Evolutionary conservation across 495 filamentous ascomycete genomes (phyloP).

Genomic region (Trichocladium uniseriatum): DNA sequence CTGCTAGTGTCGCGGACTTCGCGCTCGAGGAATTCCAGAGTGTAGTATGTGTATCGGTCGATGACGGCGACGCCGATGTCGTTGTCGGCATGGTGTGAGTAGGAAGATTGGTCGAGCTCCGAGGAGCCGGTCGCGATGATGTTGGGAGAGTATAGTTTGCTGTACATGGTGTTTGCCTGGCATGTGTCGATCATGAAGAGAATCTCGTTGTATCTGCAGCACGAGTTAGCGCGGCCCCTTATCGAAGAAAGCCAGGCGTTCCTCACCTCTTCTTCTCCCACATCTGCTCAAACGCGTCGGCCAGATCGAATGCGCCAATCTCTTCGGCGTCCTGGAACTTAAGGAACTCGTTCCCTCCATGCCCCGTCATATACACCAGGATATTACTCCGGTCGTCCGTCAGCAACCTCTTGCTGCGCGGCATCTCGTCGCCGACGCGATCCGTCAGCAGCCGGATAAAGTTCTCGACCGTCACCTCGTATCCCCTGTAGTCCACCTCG

Average conservation of each 20-base stretch:
- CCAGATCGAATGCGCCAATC: slow-evolving; percentile 90
- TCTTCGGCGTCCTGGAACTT: slow-evolving; percentile 99
- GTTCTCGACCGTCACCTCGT: slow-evolving; percentile 98
- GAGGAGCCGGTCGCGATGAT: slow-evolving; percentile 93
- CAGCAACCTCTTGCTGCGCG: slow-evolving; percentile 79
- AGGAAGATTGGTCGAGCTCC: slow-evolving; percentile 87
- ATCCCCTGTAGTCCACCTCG: slow-evolving; percentile 95
- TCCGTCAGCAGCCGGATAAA: slow-evolving; percentile 95
- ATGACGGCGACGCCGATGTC: slow-evolving; percentile 96
- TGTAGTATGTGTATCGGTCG: slow-evolving; percentile 97
- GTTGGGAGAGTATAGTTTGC: slow-evolving; percentile 91
- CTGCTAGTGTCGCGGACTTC: slow-evolving; percentile 72
- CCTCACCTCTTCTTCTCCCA: slow-evolving; percentile 95
- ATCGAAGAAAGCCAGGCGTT: too few relatives aligned
- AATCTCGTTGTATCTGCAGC: slow-evolving; percentile 70
- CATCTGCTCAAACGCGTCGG: slow-evolving; percentile 99
- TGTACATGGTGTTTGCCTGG: slow-evolving; percentile 98
- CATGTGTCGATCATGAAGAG: slow-evolving; percentile 99
- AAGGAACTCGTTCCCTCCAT: slow-evolving; percentile 96
- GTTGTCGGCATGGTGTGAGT: slow-evolving; percentile 95
- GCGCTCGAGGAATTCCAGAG: slow-evolving; percentile 90
- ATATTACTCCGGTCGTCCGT: slow-evolving; percentile 95
- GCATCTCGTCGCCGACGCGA: slow-evolving; percentile 84
- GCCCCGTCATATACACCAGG: slow-evolving; percentile 97
- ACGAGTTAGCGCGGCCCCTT: not conserved